Conservation (phyloP, 2,329 filamentous ascomycete genomes). For the Trichoderma brevicompactum region DNA sequence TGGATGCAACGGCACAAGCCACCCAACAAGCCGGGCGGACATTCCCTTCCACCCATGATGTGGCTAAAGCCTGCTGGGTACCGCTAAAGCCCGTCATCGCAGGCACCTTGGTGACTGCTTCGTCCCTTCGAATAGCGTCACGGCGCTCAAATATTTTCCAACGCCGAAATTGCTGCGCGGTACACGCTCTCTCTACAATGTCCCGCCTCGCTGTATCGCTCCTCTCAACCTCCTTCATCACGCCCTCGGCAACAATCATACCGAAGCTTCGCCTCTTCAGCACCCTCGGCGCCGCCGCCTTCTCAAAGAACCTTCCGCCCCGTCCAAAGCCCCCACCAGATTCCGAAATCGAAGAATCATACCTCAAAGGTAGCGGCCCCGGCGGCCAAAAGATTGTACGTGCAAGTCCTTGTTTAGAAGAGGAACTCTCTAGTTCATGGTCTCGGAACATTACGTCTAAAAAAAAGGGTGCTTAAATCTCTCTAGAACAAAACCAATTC, state of each 20-base stretch:
- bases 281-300: constrained; percentile 35
- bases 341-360: constrained; percentile 78
- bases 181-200: not conserved
- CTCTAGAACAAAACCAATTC: constrained; percentile 90
- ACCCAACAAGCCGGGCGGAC: too few relatives aligned
- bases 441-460: not conserved
- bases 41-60: too few relatives aligned
- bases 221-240: not conserved
- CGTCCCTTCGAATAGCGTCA: too few relatives aligned
- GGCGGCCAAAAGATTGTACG: constrained; percentile 92
- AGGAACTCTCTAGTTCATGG: not conserved
- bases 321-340: constrained; percentile 75
- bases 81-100: too few relatives aligned
- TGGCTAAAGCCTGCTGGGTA: too few relatives aligned
- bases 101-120: too few relatives aligned
- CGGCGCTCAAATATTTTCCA: too few relatives aligned
- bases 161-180: too few relatives aligned
- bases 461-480: not conserved
- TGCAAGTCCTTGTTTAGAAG: constrained; percentile 6
- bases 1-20: too few relatives aligned
- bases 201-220: not conserved
- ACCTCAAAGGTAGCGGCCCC: constrained; percentile 88
- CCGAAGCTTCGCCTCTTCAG: constrained; percentile 38
- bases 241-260: not conserved
- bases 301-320: constrained; percentile 68